A percentile compares a stretch with the other conserved stretches of the same genome.
These are phyloP conservation scores for Miamiensis avidus DNA, from an alignment of 169 alveolate species.

Conservation along the genomic window DNA sequence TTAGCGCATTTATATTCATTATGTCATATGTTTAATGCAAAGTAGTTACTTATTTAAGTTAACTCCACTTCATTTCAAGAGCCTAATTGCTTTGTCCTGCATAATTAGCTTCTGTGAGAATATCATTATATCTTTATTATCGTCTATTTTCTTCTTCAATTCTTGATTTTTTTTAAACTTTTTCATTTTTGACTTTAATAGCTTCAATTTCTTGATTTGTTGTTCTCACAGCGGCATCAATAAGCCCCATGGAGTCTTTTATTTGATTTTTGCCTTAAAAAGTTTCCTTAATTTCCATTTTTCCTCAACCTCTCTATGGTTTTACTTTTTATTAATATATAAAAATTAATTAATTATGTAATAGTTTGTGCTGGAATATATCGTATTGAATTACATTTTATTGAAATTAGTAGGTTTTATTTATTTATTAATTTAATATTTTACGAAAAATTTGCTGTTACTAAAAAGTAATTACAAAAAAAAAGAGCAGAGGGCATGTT, in stretches of 20 bases:
- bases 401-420: too few relatives aligned
- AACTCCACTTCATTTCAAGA: constrained; percentile 68
- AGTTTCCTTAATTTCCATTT: background rate
- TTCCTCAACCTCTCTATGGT: background rate
- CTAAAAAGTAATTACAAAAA: too few relatives aligned
- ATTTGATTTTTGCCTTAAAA: constrained; percentile 39
- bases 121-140: constrained; percentile 29
- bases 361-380: too few relatives aligned
- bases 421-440: too few relatives aligned
- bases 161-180: constrained; percentile 31
- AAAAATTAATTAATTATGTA: too few relatives aligned
- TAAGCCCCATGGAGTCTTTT: constrained; percentile 33
- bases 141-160: constrained; percentile 35
- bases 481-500: too few relatives aligned
- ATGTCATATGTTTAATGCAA: too few relatives aligned
- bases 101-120: constrained; percentile 54
- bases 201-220: constrained; percentile 24
- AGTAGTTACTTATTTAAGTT: constrained; percentile 31
- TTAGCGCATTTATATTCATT: too few relatives aligned
- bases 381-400: too few relatives aligned
- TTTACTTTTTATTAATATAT: too few relatives aligned
- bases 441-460: too few relatives aligned
- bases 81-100: constrained; percentile 64
- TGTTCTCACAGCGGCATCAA: constrained; percentile 29
- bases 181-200: constrained; percentile 39